Conservation (phyloP, 164 flowering plant genomes). For the Euptelea pleiosperma region DNA sequence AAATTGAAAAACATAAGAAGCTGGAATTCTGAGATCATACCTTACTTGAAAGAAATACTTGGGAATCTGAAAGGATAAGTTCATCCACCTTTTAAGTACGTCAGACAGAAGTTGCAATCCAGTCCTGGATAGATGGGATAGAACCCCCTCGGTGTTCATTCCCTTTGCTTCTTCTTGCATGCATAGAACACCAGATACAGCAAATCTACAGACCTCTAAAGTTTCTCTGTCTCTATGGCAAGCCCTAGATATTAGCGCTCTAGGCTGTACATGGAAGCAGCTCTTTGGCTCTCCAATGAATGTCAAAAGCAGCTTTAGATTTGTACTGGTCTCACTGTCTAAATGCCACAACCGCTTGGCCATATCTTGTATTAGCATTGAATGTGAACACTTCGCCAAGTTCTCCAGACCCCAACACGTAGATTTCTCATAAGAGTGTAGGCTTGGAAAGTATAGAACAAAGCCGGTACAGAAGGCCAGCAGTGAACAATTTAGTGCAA, state of each 20-base stretch:
- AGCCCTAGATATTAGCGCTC: constrained; percentile 22
- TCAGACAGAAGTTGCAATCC: constrained; percentile 38
- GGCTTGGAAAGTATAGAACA: constrained; percentile 28
- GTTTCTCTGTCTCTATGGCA: constrained; percentile 33
- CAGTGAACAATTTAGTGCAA: constrained; percentile 62
- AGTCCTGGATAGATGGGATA: constrained; percentile 13
- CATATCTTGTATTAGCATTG: constrained; percentile 44
- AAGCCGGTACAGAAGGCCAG: constrained; percentile 62
- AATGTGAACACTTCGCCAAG: constrained; percentile 19
- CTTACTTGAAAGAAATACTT: constrained; percentile 57
- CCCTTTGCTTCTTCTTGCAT: constrained; percentile 34
- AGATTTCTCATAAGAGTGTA: constrained; percentile 16
- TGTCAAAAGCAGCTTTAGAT: constrained; percentile 40
- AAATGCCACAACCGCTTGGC: constrained; percentile 39
- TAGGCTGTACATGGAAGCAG: constrained; percentile 27
- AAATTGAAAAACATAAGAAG: not conserved
- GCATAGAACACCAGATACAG: constrained; percentile 35
- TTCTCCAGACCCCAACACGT: constrained; percentile 12
- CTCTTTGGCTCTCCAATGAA: constrained; percentile 22
- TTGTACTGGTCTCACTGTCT: constrained; percentile 39
- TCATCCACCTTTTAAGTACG: constrained; percentile 40
- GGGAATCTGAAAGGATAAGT: constrained; percentile 59
- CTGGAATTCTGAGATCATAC: constrained; percentile 29
- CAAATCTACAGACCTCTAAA: constrained; percentile 42
- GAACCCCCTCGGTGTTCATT: constrained; percentile 19